These are phyloP conservation scores for Warburgia ugandensis DNA, from an alignment of 164 flowering plant genomes.

Conservation along the genomic window DNA sequence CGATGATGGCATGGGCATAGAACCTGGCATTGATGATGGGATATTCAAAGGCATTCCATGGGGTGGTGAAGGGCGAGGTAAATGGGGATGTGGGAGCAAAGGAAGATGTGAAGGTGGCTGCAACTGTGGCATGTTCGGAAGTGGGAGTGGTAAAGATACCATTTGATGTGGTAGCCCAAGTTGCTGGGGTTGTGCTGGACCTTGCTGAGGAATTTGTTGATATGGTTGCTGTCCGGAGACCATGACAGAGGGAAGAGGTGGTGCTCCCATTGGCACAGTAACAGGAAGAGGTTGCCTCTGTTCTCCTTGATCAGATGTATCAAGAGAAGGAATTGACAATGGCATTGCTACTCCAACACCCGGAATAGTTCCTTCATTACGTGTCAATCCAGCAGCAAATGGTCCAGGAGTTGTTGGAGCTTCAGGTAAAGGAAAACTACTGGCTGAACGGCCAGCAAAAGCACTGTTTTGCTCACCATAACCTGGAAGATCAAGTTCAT, in stretches of 20 bases:
- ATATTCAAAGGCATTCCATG: slow-evolving; percentile 40
- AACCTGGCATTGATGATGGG: slow-evolving; percentile 49
- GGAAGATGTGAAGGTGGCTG: slow-evolving; percentile 76
- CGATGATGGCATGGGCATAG: slow-evolving; percentile 41
- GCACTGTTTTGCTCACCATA: slow-evolving; percentile 75
- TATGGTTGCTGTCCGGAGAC: slow-evolving; percentile 77
- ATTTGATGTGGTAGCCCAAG: slow-evolving; percentile 57
- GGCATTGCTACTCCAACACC: slow-evolving; percentile 98
- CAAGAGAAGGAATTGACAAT: slow-evolving; percentile 53
- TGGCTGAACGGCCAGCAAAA: slow-evolving; percentile 48
- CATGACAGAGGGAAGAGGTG: slow-evolving; percentile 98
- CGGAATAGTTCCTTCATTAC: slow-evolving; percentile 96
- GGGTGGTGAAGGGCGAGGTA: slow-evolving; percentile 66
- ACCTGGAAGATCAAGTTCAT: slow-evolving; percentile 30
- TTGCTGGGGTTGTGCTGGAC: slow-evolving; percentile 45
- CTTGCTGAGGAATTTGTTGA: slow-evolving; percentile 68
- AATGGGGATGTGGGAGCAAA: slow-evolving; percentile 59
- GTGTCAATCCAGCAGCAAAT: slow-evolving; percentile 62
- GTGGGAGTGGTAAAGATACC: slow-evolving; percentile 49
- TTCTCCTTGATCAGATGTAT: slow-evolving; percentile 67
- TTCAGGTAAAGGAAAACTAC: slow-evolving; percentile 57
- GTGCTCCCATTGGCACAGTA: slow-evolving; percentile 67
- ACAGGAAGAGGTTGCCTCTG: slow-evolving; percentile 50
- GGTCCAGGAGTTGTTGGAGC: slow-evolving; percentile 78
- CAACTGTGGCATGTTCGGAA: slow-evolving; percentile 51